Conservation (phyloP, 805 yeast genomes). For the Candida sanyiensis region DNA sequence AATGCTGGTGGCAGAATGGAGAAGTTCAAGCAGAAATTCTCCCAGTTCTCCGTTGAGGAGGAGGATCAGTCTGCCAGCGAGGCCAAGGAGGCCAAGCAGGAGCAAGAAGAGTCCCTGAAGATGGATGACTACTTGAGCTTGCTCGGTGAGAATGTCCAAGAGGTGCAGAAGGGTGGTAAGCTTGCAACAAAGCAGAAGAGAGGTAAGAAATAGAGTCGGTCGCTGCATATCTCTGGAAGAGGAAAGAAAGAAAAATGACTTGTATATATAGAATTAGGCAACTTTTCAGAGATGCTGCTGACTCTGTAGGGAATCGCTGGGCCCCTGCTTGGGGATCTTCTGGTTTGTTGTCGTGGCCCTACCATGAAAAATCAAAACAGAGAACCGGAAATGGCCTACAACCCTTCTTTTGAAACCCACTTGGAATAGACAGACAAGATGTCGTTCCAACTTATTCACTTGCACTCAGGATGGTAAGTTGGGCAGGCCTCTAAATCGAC, state of each 20-base stretch:
- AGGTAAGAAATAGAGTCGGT: slow-evolving; percentile 29
- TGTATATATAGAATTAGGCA: slow-evolving; percentile 5
- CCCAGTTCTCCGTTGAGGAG: slow-evolving; percentile 41
- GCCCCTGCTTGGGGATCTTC: too few species aligned
- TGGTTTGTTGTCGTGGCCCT: neutral
- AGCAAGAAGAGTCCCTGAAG: slow-evolving; percentile 14
- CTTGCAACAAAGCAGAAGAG: slow-evolving; percentile 40
- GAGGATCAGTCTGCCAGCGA: slow-evolving; percentile 15
- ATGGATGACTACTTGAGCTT: slow-evolving; percentile 52
- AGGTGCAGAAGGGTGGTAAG: slow-evolving; percentile 52
- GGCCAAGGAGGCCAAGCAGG: slow-evolving; percentile 7
- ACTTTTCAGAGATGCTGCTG: too few species aligned
- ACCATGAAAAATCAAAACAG: neutral
- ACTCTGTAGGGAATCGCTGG: too few species aligned
- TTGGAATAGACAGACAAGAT: slow-evolving; percentile 44
- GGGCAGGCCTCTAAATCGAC: too few species aligned
- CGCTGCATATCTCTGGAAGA: too few species aligned
- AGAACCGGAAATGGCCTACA: too few species aligned
- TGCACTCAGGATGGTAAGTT: slow-evolving; percentile 62
- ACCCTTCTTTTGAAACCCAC: neutral
- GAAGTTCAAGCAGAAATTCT: slow-evolving; percentile 64
- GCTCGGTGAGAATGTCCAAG: slow-evolving; percentile 50
- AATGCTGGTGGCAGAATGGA: slow-evolving; percentile 77
- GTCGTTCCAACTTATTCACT: slow-evolving; percentile 74
- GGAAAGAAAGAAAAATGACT: neutral